phyloP scores from a whole-genome alignment of 129 eudicot species.

The Centella asiatica region DNA sequence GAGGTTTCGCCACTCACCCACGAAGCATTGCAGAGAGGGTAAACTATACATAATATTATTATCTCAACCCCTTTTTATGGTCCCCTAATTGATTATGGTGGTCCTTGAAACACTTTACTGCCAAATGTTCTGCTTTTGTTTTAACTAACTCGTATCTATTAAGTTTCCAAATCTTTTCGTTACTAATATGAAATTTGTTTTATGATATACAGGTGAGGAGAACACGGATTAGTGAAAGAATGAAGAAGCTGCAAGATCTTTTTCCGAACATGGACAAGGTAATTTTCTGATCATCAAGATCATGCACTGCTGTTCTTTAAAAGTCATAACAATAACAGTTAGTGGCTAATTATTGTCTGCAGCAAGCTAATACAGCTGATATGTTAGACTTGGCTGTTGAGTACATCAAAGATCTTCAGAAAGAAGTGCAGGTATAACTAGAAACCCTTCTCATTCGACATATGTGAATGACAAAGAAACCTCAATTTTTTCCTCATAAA shows the following conservation, averaged over 20 bases:
- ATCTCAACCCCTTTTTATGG: neutral
- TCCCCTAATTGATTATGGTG: neutral
- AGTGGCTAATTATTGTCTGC: conserved; percentile 18
- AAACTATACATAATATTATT: neutral
- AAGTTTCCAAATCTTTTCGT: neutral
- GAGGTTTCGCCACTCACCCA: conserved; percentile 97
- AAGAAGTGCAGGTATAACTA: conserved; percentile 37
- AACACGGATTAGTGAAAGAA: conserved; percentile 82
- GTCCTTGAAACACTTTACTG: neutral
- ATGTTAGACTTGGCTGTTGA: conserved; percentile 91
- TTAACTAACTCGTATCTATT: no score
- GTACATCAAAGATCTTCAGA: conserved; percentile 86
- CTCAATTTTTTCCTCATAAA: neutral
- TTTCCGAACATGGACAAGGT: conserved; percentile 98
- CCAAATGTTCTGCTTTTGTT: no score
- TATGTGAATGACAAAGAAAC: neutral
- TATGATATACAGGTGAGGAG: conserved; percentile 57
- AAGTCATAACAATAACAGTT: neutral
- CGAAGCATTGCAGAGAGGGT: conserved; percentile 98
- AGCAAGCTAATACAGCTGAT: conserved; percentile 94
- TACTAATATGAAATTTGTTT: neutral
- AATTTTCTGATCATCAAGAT: neutral
- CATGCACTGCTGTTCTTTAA: neutral
- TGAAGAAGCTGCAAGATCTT: conserved; percentile 90
- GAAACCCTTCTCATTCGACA: neutral